Conservation (phyloP, 2,329 filamentous ascomycete genomes). For the Colletotrichum sojae region DNA sequence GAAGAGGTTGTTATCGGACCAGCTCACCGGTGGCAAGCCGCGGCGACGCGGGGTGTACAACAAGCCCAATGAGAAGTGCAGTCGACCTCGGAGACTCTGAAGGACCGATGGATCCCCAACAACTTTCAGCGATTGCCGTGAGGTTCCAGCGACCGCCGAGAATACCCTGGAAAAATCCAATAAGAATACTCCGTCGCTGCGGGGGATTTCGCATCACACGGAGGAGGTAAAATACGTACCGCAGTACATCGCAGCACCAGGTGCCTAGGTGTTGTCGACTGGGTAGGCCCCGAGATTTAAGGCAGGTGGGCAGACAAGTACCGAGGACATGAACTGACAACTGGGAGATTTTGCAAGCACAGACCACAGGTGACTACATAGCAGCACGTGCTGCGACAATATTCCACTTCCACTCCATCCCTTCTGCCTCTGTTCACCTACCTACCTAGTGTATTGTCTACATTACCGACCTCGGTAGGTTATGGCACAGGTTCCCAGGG, state of each 20-base stretch:
- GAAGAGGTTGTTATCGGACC: conserved; percentile 10
- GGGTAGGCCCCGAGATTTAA: neutral
- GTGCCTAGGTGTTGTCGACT: neutral
- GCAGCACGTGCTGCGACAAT: conserved; percentile 16
- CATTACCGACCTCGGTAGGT: no score
- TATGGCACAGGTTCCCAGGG: no score
- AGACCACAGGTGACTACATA: no score
- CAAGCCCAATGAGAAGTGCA: conserved; percentile 18
- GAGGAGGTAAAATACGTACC: no score
- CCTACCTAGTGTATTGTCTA: neutral
- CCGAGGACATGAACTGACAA: no score
- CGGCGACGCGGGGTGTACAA: conserved; percentile 10
- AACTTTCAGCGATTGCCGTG: neutral
- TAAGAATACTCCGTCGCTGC: no score
- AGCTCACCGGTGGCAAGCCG: conserved; percentile 32
- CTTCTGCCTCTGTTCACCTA: neutral
- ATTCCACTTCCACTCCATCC: conserved; percentile 7
- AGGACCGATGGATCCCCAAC: conserved; percentile 21
- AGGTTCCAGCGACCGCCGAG: conserved; percentile 4
- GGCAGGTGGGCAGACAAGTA: no score
- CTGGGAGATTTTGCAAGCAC: no score
- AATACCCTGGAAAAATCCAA: conserved; percentile 16
- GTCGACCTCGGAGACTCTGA: conserved; percentile 34
- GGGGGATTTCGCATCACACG: no score
- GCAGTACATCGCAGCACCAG: no score